Evolutionary conservation across 345 rosid genomes (phyloP).

Genomic region (Eutrema yunnanense): DNA sequence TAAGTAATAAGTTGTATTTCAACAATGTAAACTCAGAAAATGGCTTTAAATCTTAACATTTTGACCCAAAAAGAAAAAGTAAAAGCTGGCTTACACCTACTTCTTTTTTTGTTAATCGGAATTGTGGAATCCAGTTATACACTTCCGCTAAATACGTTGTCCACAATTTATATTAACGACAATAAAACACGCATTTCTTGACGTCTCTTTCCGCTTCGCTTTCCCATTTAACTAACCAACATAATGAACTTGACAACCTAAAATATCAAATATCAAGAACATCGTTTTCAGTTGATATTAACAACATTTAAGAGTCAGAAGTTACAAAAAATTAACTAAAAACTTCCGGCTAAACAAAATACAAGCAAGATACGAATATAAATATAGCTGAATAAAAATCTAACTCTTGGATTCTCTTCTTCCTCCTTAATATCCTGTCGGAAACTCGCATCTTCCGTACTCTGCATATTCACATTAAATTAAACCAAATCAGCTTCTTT

Average conservation of each 20-base stretch:
- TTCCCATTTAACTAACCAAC: neutral
- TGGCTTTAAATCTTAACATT: no score
- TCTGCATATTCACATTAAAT: slow-evolving; percentile 38
- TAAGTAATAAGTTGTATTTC: no score
- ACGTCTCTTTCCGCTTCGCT: neutral
- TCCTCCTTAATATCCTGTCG: slow-evolving; percentile 47
- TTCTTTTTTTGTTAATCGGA: neutral
- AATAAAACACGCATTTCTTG: neutral
- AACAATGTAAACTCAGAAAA: no score
- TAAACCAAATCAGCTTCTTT: slow-evolving; percentile 4
- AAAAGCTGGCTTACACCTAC: neutral
- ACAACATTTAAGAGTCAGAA: slow-evolving; percentile 15
- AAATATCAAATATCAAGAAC: neutral
- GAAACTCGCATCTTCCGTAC: slow-evolving; percentile 57
- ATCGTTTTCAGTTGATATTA: slow-evolving; percentile 4
- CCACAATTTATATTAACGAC: neutral
- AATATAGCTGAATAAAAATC: slow-evolving; percentile 6
- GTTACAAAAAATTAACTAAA: slow-evolving; percentile 13
- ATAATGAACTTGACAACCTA: neutral
- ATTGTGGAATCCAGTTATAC: neutral
- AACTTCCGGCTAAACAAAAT: slow-evolving; percentile 8
- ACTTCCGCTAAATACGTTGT: neutral
- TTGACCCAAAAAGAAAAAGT: no score
- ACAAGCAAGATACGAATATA: slow-evolving; percentile 14
- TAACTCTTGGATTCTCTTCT: slow-evolving; percentile 8